Evolutionary conservation across 148 eudicot species (phyloP).

Genomic region (Spergularia marina): DNA sequence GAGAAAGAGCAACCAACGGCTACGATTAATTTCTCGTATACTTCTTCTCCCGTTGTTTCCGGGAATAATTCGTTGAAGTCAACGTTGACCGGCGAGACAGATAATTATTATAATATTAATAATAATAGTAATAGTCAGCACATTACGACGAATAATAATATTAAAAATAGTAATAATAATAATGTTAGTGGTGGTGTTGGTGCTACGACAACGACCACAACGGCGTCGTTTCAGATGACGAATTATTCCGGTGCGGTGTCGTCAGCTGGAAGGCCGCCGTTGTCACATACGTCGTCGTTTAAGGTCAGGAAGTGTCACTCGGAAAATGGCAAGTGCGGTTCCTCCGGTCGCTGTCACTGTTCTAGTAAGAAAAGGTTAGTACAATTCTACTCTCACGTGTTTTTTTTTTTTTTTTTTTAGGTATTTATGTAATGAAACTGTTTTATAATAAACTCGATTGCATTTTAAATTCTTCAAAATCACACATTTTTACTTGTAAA

Average conservation of each 20-base stretch:
- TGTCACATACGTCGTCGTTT: constrained; percentile 55
- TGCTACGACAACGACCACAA: constrained; percentile 5
- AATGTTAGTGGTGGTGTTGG: not conserved
- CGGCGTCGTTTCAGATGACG: constrained; percentile 47
- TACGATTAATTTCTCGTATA: constrained; percentile 58
- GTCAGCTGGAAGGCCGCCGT: constrained; percentile 66
- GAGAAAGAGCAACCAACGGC: constrained; percentile 25
- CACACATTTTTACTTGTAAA: no score
- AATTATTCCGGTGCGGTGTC: constrained; percentile 40
- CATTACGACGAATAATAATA: constrained; percentile 3
- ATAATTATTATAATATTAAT: not conserved
- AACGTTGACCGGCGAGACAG: constrained; percentile 63
- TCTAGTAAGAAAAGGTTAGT: constrained; percentile 62
- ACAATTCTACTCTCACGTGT: not conserved
- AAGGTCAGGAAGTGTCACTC: constrained; percentile 72
- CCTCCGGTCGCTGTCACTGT: constrained; percentile 81
- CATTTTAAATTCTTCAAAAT: no score
- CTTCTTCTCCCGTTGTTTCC: constrained; percentile 51
- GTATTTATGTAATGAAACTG: no score
- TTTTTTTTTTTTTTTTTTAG: no score
- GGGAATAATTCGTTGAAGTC: constrained; percentile 54
- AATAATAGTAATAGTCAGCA: not conserved
- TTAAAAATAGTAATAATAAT: not conserved
- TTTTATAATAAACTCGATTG: no score
- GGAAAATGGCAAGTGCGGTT: constrained; percentile 75